Conservation (phyloP, 345 rosid genomes). For the Hypericum perforatum region DNA sequence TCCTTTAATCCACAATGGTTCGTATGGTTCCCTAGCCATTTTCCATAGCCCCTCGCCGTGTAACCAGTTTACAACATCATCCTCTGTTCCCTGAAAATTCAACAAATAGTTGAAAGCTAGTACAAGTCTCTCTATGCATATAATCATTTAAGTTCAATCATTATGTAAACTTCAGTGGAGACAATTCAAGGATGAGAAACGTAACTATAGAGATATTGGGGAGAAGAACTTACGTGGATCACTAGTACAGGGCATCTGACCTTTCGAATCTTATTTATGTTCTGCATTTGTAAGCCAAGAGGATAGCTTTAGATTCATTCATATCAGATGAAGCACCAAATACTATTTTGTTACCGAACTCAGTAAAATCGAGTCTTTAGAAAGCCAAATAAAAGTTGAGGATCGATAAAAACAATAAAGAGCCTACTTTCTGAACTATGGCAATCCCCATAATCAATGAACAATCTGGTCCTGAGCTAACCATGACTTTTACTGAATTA, state of each 20-base stretch:
- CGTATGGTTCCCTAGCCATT: conserved; percentile 79
- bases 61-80: conserved; percentile 93
- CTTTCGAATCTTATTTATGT: conserved; percentile 67
- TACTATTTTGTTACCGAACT: background rate
- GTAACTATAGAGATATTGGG: background rate
- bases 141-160: background rate
- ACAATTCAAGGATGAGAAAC: background rate
- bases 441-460: too few relatives aligned
- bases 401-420: too few relatives aligned
- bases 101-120: background rate
- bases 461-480: too few relatives aligned
- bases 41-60: conserved; percentile 93
- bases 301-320: conserved; percentile 4
- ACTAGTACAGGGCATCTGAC: conserved; percentile 94
- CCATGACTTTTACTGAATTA: too few relatives aligned
- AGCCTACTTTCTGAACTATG: too few relatives aligned
- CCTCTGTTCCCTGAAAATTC: conserved; percentile 76
- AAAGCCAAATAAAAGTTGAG: too few relatives aligned
- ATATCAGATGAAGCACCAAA: conserved; percentile 5
- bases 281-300: conserved; percentile 37
- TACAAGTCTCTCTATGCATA: background rate
- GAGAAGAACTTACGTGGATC: conserved; percentile 59
- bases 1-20: conserved; percentile 97
- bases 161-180: background rate
- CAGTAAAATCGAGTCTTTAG: too few relatives aligned